Base-by-base conservation (phyloP, 495 filamentous ascomycete genomes). In the Neurospora tetraspora region DNA sequence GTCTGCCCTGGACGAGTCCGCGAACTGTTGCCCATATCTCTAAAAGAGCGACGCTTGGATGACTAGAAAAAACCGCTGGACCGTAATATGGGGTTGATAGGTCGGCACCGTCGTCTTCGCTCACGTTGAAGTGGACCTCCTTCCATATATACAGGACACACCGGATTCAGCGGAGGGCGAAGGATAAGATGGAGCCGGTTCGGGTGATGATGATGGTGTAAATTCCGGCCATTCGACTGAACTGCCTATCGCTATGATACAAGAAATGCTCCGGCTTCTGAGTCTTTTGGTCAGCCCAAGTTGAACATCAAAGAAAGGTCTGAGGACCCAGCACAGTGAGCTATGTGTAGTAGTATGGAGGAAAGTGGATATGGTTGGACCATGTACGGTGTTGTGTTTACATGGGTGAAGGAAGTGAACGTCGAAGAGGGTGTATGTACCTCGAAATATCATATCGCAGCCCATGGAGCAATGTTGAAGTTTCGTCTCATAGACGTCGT, bases 1-100 rank as follows among this genome's bases (percentile, higher is more conserved):
- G 71, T 68, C 43, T 76, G 72, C 74, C 77, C 72, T 45, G 71
- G 53, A 23, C 78, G 79, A 53, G 72, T 45, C 69, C 77, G 74
- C 73, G 74, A 71, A 69, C 70, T 61, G 37, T 65, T 73, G 75
- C 75, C 78, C 78, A 80, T 80, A 73, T 78, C 76, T 74, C 75
- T 42, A 45, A 65, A 37, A 69, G n/a, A 31, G 23, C 68, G 36
- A 14, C 38, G 36, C 68, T 39, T 53, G 65, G 36, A 2, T 31
- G 65, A 37, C 69, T 71, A 39, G 69, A 23, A 69, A 61, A 18
- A 31, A 71, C 71, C 47, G 69, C 34, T 20, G 69, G 10, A 14
- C 37, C 23, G 38, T 38, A 53, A 61, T 43, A 45, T 23, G 40
- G 69, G 70, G 73, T 74, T 65, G 53, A 65, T 36, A 36, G 53